Conservation (phyloP, 2,329 filamentous ascomycete species). For the Aureobasidium sp. region DNA sequence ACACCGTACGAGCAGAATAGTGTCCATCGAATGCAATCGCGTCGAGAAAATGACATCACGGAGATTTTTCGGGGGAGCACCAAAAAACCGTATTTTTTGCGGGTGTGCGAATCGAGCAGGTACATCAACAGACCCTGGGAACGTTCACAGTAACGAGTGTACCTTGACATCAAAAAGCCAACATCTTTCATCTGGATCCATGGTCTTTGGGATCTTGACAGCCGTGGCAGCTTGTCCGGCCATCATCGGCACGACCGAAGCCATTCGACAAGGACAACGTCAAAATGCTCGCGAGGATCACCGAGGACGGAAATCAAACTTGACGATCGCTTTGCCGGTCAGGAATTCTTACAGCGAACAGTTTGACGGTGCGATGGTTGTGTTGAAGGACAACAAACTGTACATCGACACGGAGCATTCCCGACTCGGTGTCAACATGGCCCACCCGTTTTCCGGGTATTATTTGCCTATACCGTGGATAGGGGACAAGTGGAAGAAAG, state of each 20-base stretch:
- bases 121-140: background rate
- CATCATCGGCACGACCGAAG: slow-evolving; percentile 29
- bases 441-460: slow-evolving; percentile 42
- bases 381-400: slow-evolving; percentile 21
- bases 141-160: background rate
- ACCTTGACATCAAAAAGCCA: background rate
- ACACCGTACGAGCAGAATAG: background rate
- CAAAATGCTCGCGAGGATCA: slow-evolving; percentile 26
- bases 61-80: background rate
- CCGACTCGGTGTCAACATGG: slow-evolving; percentile 15
- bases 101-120: background rate
- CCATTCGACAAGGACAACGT: slow-evolving; percentile 24
- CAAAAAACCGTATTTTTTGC: background rate
- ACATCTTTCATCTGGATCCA: slow-evolving; percentile 6
- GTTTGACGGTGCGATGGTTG: slow-evolving; percentile 24
- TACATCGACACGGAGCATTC: slow-evolving; percentile 15
- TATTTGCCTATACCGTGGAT: slow-evolving; percentile 43
- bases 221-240: slow-evolving; percentile 26
- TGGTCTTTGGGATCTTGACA: slow-evolving; percentile 26
- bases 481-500: slow-evolving; percentile 21
- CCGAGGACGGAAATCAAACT: slow-evolving; percentile 24
- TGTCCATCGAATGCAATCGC: background rate
- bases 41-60: slow-evolving; percentile 5
- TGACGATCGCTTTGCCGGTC: slow-evolving; percentile 22
- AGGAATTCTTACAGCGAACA: slow-evolving; percentile 20